These are phyloP conservation scores for Myriosclerotinia curreyana DNA, from an alignment of 2,329 filamentous ascomycete genomes.

Conservation along the genomic window DNA sequence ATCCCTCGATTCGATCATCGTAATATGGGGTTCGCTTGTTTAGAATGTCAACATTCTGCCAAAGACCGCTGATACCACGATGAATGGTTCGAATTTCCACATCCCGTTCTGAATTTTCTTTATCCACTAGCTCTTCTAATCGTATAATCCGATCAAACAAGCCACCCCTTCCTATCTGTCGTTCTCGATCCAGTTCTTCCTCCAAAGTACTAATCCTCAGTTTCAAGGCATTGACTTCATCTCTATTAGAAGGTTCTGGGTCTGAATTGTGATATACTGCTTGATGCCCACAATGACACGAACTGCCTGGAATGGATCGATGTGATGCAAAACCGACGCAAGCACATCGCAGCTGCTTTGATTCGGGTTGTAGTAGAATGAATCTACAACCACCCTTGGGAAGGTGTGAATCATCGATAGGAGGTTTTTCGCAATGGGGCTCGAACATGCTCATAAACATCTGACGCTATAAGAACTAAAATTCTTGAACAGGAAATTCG, in stretches of 20 bases:
- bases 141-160: constrained; percentile 39
- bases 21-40: constrained; percentile 50
- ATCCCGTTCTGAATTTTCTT: constrained; percentile 49
- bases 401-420: constrained; percentile 45
- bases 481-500: constrained; percentile 30
- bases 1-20: constrained; percentile 53
- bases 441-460: constrained; percentile 34
- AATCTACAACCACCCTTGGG: constrained; percentile 59
- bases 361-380: constrained; percentile 54
- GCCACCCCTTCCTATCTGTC: constrained; percentile 32
- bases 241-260: constrained; percentile 46
- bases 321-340: constrained; percentile 58
- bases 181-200: constrained; percentile 43
- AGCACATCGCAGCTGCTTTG: constrained; percentile 57
- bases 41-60: constrained; percentile 48
- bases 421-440: constrained; percentile 36
- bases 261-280: constrained; percentile 55
- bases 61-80: constrained; percentile 53
- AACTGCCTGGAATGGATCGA: constrained; percentile 51
- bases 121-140: constrained; percentile 55
- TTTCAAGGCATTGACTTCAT: constrained; percentile 50
- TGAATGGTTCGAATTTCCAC: constrained; percentile 55
- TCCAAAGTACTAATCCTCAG: constrained; percentile 48
- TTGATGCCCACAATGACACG: constrained; percentile 58
- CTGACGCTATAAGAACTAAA: constrained; percentile 31